Evolutionary conservation across 805 yeast genomes (phyloP), one percentile per base, ranked within the genome.

Genomic region (Saturnispora zaruensis): DNA sequence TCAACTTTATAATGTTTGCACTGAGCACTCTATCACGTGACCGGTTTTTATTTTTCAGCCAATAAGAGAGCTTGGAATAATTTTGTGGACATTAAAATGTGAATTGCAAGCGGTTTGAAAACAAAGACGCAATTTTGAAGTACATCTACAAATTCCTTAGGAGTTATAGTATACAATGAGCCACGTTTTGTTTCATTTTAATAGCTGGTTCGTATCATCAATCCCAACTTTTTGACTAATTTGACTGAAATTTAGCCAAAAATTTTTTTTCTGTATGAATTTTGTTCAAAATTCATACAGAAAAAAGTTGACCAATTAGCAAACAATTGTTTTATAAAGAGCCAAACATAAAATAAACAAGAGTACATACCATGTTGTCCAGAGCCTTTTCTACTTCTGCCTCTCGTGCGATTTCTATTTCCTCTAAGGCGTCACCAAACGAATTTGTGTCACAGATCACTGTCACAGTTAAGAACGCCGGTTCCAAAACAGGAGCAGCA

Each of bases 381-480:
- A 65, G 70, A 63, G 56, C 64, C 28, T 66, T 65, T 53, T 62
- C 75, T 45, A 62, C 73, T 21, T 61, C 72, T 48, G 65, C 74
- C 50, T 61, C 71, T 46, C 72, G 77, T 53, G 70, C 83, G 46
- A 70, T 81, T 45, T 62, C 66, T 48, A 55, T 66, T 51, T 59
- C 70, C 50, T 53, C 74, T 18, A 61, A 61, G 49, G 62, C 70
- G 43, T 68, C 75, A 32, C 65, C 82, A 50, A 69, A 79, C 45
- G 81, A 86, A 49, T 75, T 79, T 59, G 78, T 87, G 53, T 83
- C 96, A 55, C 74, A 84, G 49, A 72, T 93, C 51, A 76, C 90
- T 49, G 87, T 91, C 53, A 82, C 84, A 55, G 82, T 91, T 59
- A 73, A 74, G 59, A 82, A 82, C 62, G 95, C 87, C 56, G 98